A percentile compares a stretch with the other conserved stretches of the same genome.
Conservation (phyloP, 129 eudicot genomes). For the Erigeron canadensis region DNA sequence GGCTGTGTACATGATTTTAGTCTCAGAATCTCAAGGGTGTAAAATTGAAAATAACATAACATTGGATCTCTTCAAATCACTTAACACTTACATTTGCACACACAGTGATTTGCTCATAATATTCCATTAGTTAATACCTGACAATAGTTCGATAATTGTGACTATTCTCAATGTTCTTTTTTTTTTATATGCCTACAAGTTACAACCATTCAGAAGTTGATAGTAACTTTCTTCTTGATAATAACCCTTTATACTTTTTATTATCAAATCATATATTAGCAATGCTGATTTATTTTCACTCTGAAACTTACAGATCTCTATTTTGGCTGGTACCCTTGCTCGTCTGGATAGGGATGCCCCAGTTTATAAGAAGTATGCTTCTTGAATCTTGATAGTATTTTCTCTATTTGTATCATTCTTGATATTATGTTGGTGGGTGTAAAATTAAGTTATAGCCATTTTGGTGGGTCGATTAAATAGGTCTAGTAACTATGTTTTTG, state of each 20-base stretch:
- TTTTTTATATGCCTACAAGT: not conserved
- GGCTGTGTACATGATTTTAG: slow-evolving; percentile 3
- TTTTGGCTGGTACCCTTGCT: slow-evolving; percentile 98
- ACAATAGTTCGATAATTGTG: no score
- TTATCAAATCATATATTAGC: not conserved
- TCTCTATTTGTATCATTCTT: slow-evolving; percentile 8
- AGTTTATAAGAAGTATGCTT: slow-evolving; percentile 76
- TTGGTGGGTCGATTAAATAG: not conserved
- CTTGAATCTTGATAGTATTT: not conserved
- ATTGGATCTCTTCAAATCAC: not conserved
- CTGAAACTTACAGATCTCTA: slow-evolving; percentile 73
- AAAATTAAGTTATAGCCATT: not conserved
- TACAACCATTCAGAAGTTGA: no score
- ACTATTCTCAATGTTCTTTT: not conserved
- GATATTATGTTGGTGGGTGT: slow-evolving; percentile 6
- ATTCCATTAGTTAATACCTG: no score
- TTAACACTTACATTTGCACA: no score
- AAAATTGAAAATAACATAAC: not conserved
- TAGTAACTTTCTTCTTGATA: not conserved
- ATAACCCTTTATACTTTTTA: not conserved
- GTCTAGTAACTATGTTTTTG: not conserved
- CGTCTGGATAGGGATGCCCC: slow-evolving; percentile 99
- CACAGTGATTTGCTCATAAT: no score
- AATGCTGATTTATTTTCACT: not conserved
- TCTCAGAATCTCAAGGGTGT: not conserved